These are phyloP conservation scores for Sistotremastrum suecicum DNA, from an alignment of 768 basidiomycete genomes.

Conservation along the genomic window DNA sequence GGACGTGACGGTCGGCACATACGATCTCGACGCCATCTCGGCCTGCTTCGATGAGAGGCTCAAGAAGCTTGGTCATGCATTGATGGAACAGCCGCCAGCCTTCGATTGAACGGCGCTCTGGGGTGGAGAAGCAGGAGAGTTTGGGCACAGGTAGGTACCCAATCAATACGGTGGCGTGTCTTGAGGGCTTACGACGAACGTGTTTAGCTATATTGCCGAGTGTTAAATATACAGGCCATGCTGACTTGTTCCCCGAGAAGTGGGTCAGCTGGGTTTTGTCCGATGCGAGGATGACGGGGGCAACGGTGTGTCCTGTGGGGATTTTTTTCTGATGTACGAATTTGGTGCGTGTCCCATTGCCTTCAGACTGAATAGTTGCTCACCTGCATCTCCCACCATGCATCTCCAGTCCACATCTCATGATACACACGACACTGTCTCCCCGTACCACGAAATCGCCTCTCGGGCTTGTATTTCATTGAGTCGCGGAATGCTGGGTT, in stretches of 20 bases:
- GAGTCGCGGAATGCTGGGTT: conserved; percentile 16
- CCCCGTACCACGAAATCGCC: conserved; percentile 10
- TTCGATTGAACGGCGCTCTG: conserved; percentile 8
- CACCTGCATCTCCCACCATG: conserved; percentile 26
- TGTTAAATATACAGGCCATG: conserved; percentile 32
- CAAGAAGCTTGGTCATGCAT: neutral
- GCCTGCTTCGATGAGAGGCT: neutral
- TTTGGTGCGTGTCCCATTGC: neutral
- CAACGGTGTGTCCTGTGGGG: conserved; percentile 17
- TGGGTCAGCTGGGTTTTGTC: conserved; percentile 29
- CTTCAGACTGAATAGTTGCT: neutral
- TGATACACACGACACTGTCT: conserved; percentile 13
- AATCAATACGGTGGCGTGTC: conserved; percentile 20
- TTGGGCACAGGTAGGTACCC: conserved; percentile 25
- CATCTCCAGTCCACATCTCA: conserved; percentile 24
- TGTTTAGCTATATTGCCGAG: conserved; percentile 29
- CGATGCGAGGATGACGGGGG: conserved; percentile 30
- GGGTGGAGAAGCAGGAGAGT: conserved; percentile 15
- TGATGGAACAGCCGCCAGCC: conserved; percentile 7
- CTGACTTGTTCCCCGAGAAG: conserved; percentile 24
- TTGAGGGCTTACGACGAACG: conserved; percentile 21
- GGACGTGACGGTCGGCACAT: neutral
- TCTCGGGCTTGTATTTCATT: conserved; percentile 17
- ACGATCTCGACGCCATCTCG: neutral
- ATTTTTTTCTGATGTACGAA: conserved; percentile 3